Conservation (phyloP, 164 flowering plant species). For the Piper betle region DNA sequence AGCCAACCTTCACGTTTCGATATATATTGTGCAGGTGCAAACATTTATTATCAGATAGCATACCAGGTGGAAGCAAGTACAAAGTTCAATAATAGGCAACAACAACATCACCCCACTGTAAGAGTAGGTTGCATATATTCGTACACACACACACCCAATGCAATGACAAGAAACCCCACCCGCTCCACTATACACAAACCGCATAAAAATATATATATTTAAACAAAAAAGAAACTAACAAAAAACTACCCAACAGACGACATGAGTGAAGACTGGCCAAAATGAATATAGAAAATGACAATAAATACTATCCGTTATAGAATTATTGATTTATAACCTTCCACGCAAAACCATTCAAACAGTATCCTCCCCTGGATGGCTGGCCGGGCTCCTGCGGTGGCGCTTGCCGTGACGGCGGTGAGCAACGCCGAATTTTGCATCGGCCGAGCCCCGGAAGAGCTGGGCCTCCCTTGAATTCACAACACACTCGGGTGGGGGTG, state of each 20-base stretch:
- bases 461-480: slow-evolving; percentile 43
- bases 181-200: not conserved
- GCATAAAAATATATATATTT: too few relatives aligned
- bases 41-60: too few relatives aligned
- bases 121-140: not conserved
- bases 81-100: not conserved
- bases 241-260: not conserved
- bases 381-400: slow-evolving; percentile 23
- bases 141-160: not conserved
- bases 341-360: not conserved
- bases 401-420: slow-evolving; percentile 39
- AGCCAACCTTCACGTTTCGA: not conserved
- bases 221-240: not conserved
- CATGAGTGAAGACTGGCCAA: not conserved
- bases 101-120: not conserved
- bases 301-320: too few relatives aligned
- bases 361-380: not conserved
- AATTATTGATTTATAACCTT: not conserved
- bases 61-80: not conserved
- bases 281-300: not conserved
- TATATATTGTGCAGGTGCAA: not conserved
- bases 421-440: slow-evolving; percentile 48
- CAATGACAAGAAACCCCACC: not conserved
- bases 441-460: slow-evolving; percentile 37
- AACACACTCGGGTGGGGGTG: slow-evolving; percentile 55